These are phyloP conservation scores for Solanum chiquidenum DNA, from an alignment of 257 asterid genomes.

Conservation along the genomic window DNA sequence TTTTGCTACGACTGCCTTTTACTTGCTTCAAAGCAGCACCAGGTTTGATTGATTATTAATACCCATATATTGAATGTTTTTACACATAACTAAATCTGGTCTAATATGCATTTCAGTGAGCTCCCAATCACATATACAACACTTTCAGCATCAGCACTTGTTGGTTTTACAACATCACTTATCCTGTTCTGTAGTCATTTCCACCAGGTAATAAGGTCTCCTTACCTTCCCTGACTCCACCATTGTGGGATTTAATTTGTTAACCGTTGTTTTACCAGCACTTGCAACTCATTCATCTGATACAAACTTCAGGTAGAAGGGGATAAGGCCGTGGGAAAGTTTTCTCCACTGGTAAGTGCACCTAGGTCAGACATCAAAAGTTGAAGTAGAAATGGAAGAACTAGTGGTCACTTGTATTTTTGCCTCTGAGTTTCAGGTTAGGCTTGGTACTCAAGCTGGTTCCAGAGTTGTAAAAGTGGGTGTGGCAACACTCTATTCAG, in stretches of 20 bases:
- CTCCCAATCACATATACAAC: constrained; percentile 45
- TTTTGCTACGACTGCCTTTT: constrained; percentile 79
- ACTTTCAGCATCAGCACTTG: constrained; percentile 67
- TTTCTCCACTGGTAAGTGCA: constrained; percentile 68
- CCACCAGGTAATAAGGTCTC: constrained; percentile 57
- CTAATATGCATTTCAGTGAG: constrained; percentile 23
- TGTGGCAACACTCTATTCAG: constrained; percentile 39
- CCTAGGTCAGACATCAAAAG: background rate
- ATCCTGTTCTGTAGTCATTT: constrained; percentile 94
- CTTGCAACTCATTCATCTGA: constrained; percentile 6
- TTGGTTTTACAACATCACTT: constrained; percentile 76
- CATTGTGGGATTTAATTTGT: background rate
- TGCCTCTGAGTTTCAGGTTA: constrained; percentile 38
- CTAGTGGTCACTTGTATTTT: background rate
- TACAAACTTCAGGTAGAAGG: constrained; percentile 44
- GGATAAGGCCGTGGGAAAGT: constrained; percentile 62
- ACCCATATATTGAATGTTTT: background rate
- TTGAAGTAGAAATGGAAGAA: background rate
- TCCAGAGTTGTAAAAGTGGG: constrained; percentile 48
- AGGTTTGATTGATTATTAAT: constrained; percentile 22
- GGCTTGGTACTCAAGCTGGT: constrained; percentile 64
- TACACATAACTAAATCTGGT: background rate
- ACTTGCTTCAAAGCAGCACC: constrained; percentile 63
- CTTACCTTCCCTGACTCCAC: background rate
- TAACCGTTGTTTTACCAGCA: background rate